Evolutionary conservation across 2,329 filamentous ascomycete species (phyloP), one percentile per base, ranked within the genome.

Genomic region (Aspergillus versicolor): DNA sequence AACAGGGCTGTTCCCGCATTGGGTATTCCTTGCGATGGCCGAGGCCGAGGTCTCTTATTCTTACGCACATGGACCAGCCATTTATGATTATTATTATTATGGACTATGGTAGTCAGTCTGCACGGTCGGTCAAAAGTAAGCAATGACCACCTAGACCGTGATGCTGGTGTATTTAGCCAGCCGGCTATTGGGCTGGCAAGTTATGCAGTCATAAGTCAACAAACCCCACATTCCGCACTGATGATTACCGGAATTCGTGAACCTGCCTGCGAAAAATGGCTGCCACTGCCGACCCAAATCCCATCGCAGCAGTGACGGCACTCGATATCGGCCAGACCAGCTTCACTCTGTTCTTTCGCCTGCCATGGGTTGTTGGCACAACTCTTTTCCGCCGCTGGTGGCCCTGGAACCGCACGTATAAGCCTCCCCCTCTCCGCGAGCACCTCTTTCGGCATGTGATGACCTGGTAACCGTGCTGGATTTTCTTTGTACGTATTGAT

Each of bases 361-460:
- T 62, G 15, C 60, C 60, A 49, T 62, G 60, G 60, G 56, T 54
- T 9, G 38, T 57, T n/a, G n/a, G 59, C 15, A 52, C 60, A 2
- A 62, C 60, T 17, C 52, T 62, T 12, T 11, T 54, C 40, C 54
- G 60, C 12, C 60, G 54, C 21, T 62, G 54, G 54, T 56, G 48
- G 52, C 54, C 57, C 2, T 60, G 54, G 54, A 57, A 46, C 17
- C 32, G 30, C 27, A 11, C 9, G 12, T 62, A 62, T 46, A 55
- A 58, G 34, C 57, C 57, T 7, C 60, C 60, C 17, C 52, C 60
- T 8, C 22, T 62, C 9, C 45, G 52, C 30, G 60, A 62, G 44
- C 60, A 62, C 30, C 30, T 62, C 22, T 62, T 60, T 13, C 60
- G 60, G 15, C 60, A 62, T 60, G 54, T 60, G 15, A 62, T 62